Base-by-base conservation (phyloP, 345 rosid genomes). In the Populus pruinosa region DNA sequence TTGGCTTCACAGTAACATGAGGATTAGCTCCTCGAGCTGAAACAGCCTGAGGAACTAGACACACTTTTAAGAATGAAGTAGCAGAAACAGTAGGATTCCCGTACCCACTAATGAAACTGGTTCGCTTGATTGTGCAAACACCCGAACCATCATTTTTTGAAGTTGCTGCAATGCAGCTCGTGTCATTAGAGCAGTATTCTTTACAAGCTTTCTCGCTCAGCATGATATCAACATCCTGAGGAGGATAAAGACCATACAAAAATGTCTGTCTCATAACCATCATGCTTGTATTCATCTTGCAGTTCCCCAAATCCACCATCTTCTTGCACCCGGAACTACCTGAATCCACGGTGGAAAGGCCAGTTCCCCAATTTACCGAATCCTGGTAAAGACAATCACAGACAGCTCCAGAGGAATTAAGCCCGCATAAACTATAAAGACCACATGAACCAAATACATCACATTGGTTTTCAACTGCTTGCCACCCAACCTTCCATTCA, bases 391-490 rank as follows among this genome's bases (percentile, higher is more conserved):
- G 78, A 71, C 83, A 82, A 69, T 75, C 73, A 76, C 85, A 85
- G 74, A 82, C 44, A 72, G 83, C 75, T 33, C 78, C 83, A 0
- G 80, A 68, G 31, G 77, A 77, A 73, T 82, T 82, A 67, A 79
- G 82, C 47, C 79, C 75, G 65, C 85, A 82, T 61, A 82, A 17
- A 53, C 85, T 80, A 74, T 85, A 85, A 76, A 85, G 75, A 77
- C 85, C 85, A 78, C 87, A 85, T 62, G 80, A 75, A 69, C 85
- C 87, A 63, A 85, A 85, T 50, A 80, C 84, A 31, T 82, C 25
- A 17, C 88, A 85, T 75, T 82, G 88, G 67, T 80, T 85, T 74
- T 83, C 84, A 78, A 80, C 84, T 9, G 83, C 87, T 81, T 82
- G 85, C 87, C 85, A 85, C 14, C 80, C 79, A 68, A 85, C 78